Evolutionary conservation across 75 land plant genomes (phyloP).

Genomic region (Chamaecyparis obtusa): DNA sequence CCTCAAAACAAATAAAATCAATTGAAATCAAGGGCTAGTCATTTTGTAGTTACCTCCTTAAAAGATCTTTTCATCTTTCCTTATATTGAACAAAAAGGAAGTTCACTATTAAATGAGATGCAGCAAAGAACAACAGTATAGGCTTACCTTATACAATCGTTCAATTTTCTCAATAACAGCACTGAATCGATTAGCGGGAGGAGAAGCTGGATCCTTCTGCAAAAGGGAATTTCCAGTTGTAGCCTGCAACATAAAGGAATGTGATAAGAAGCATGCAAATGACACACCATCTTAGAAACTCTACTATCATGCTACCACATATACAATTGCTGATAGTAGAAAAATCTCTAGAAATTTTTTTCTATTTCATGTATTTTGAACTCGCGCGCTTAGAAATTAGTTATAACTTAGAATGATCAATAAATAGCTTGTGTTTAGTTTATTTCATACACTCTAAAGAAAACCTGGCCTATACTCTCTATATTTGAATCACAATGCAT

Average conservation of each 20-base stretch:
- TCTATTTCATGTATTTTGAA: not conserved
- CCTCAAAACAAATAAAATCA: not conserved
- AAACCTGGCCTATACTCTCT: not conserved
- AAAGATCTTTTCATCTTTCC: not conserved
- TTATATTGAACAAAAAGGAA: not conserved
- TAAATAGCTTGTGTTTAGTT: not conserved
- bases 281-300: not conserved
- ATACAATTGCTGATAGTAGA: not conserved
- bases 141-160: conserved; percentile 69
- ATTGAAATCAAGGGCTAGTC: not conserved
- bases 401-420: not conserved
- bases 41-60: not conserved
- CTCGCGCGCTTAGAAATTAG: too few relatives aligned
- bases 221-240: conserved; percentile 8
- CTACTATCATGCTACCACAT: not conserved
- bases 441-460: not conserved
- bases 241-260: conserved; percentile 3
- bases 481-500: not conserved
- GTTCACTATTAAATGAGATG: not conserved
- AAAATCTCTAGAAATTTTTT: not conserved
- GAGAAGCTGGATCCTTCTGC: conserved; percentile 3
- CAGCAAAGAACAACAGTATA: not conserved
- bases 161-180: conserved; percentile 93
- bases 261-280: not conserved
- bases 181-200: conserved; percentile 68